Conservation (phyloP, 306 rosid genomes). For the Quercus mongolica region DNA sequence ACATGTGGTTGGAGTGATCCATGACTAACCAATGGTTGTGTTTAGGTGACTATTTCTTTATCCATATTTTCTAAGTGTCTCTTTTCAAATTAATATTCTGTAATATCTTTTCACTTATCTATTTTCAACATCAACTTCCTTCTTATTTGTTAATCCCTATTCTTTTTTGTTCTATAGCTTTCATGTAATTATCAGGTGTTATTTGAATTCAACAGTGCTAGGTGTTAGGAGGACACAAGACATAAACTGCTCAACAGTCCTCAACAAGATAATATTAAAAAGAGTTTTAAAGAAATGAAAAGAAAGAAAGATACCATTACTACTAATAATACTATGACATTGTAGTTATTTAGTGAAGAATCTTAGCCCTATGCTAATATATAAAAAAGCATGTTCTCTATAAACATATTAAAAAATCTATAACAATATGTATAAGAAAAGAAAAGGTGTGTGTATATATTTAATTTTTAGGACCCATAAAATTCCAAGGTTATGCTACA, state of each 20-base stretch:
- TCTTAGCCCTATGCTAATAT: neutral
- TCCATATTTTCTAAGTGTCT: neutral
- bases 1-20: neutral
- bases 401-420: neutral
- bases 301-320: neutral
- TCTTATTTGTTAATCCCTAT: neutral
- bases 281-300: neutral
- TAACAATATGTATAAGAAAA: too few relatives aligned
- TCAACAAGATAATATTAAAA: constrained; percentile 15
- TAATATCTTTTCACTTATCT: neutral
- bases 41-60: neutral
- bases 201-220: neutral
- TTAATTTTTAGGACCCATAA: too few relatives aligned
- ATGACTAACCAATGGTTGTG: neutral
- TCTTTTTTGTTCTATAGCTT: neutral
- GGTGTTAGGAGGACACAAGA: constrained; percentile 1
- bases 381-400: neutral
- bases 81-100: neutral
- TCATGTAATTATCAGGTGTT: neutral
- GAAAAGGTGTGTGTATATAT: too few relatives aligned
- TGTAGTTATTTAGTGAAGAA: neutral
- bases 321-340: neutral
- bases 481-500: too few relatives aligned
- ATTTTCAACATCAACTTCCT: neutral
- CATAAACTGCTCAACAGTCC: constrained; percentile 8